Conservation (phyloP, 2,329 filamentous ascomycete genomes). For the Monosporascus ibericus region DNA sequence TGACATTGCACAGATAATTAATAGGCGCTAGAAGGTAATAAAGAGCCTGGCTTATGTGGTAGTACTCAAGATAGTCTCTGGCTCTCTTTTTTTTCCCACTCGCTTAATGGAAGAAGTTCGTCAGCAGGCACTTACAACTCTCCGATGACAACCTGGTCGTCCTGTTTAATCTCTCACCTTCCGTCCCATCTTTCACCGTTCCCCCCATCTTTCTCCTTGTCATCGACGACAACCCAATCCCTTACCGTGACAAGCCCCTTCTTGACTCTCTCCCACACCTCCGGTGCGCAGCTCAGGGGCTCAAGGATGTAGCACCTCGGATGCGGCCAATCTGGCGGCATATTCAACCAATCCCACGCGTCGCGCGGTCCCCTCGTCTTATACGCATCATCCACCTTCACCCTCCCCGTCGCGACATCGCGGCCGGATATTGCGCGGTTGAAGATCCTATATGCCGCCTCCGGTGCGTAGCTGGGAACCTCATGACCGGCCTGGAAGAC, state of each 20-base stretch:
- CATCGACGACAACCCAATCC: conserved; percentile 16
- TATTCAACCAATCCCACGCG: conserved; percentile 38
- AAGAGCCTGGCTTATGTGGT: too few species aligned
- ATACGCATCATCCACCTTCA: conserved; percentile 38
- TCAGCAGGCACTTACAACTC: too few species aligned
- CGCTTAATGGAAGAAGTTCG: too few species aligned
- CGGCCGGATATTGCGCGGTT: conserved; percentile 38
- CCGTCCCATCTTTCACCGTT: too few species aligned
- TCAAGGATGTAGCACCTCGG: conserved; percentile 13
- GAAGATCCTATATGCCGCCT: conserved; percentile 1
- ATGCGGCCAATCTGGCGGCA: conserved; percentile 6
- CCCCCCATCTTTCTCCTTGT: background rate
- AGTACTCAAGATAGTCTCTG: too few species aligned
- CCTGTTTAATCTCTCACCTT: too few species aligned
- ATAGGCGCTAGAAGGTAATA: too few species aligned
- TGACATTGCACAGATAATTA: too few species aligned
- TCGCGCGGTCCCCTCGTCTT: conserved; percentile 14
- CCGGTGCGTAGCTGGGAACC: conserved; percentile 34
- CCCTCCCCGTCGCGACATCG: conserved; percentile 42
- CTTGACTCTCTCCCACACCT: conserved; percentile 12
- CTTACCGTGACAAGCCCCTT: conserved; percentile 10
- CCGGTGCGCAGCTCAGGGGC: conserved; percentile 9
- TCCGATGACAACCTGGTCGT: too few species aligned
- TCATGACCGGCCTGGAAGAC: conserved; percentile 51
- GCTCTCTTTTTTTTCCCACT: too few species aligned